Evolutionary conservation across 495 filamentous ascomycete species (phyloP), one percentile per base, ranked within the genome.

Genomic region (Trypethelium eluteriae): DNA sequence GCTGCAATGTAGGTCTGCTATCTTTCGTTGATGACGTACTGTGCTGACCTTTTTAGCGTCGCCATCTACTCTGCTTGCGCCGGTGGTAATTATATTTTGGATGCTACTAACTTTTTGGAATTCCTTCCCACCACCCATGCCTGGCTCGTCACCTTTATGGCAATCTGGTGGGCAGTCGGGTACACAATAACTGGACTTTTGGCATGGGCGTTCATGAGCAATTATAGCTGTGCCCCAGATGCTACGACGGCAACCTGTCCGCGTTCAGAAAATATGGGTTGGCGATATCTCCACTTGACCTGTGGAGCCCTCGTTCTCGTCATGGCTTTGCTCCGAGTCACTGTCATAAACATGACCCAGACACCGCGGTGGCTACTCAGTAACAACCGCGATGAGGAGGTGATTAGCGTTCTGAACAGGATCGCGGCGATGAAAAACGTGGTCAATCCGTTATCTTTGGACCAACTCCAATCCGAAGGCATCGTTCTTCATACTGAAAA

Each of bases 321-420:
- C 57, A 82, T 92, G 77, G 85, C 81, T 18, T 73, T 90, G 44
- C 74, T 84, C 2, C 86, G 89, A 32, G 71, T 91, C n/a, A 86
- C 84, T 2, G 78, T 91, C 64, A 83, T 92, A 69, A 81, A 83
- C 1, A 78, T 91, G 3, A 77, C 80, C 18, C 88, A 92, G 67
- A 90, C 89, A 0, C 89, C 89, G 25, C 90, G 90, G 68, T 91
- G 86, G 71, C 83, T 90, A 1, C 72, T 92, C 18, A 80, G 80
- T 38, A 78, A 85, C 62, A 87, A 88, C 7, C 80, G 83, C 49
- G 88, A 91, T 68, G 82, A 77, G 4, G 74, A 87, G 66, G 81
- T 86, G 0, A 82, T 90, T 61, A 73, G 80, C 1, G 86, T 82
- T 1, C 78, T 92, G 9, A 81, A 86, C 39, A 76, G 70, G 4